phyloP scores from a whole-genome alignment of 805 yeast species.

The Kuraishia ogatae region DNA sequence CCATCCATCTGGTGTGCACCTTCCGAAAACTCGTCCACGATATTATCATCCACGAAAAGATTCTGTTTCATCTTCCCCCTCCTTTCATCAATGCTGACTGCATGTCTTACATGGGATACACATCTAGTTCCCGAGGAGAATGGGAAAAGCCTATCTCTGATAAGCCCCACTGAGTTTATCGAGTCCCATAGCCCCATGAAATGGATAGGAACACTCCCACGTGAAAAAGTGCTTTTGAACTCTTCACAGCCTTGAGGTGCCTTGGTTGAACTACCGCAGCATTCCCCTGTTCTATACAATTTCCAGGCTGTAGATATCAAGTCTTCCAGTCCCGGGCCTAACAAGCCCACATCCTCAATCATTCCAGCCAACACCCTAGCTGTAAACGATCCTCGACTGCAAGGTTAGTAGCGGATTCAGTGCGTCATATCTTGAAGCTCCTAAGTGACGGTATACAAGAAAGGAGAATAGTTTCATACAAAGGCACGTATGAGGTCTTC shows the following conservation, averaged over 20 bases:
- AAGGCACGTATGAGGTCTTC: too few species aligned
- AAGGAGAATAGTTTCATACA: too few species aligned
- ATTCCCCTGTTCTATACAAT: conserved; percentile 51
- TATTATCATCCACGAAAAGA: conserved; percentile 21
- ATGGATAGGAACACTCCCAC: conserved; percentile 33
- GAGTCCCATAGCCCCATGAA: conserved; percentile 68
- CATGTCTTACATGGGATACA: conserved; percentile 57
- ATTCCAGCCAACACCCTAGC: conserved; percentile 59
- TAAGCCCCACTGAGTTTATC: conserved; percentile 55
- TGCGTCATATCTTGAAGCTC: too few species aligned
- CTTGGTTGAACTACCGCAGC: conserved; percentile 40
- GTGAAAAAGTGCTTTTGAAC: conserved; percentile 45
- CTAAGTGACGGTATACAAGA: too few species aligned
- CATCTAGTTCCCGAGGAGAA: conserved; percentile 39
- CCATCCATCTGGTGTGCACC: too few species aligned
- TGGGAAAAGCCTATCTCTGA: conserved; percentile 52
- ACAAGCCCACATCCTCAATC: conserved; percentile 55
- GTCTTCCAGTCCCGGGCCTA: conserved; percentile 45
- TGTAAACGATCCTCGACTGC: conserved; percentile 51
- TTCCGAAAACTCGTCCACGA: conserved; percentile 4
- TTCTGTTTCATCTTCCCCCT: conserved; percentile 55
- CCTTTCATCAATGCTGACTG: conserved; percentile 60
- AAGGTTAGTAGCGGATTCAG: neutral
- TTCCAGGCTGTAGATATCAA: conserved; percentile 56
- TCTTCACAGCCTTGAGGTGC: conserved; percentile 26